A percentile compares a stretch with the other conserved stretches of the same genome.
phyloP scores from a whole-genome alignment of 306 rosid species.

The Elaeagnus macrophylla region DNA sequence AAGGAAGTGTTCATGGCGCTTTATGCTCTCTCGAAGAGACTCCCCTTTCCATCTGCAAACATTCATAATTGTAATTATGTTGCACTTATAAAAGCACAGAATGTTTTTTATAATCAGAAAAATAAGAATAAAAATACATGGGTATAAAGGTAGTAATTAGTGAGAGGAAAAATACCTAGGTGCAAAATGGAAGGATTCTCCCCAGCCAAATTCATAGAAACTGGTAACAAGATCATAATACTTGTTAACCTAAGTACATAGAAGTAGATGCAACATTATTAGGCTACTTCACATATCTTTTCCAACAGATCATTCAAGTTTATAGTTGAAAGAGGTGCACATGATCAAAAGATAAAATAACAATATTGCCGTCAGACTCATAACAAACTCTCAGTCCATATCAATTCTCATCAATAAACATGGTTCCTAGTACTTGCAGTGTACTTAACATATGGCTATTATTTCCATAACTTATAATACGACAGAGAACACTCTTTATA shows the following conservation, averaged over 20 bases:
- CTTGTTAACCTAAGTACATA: constrained; percentile 63
- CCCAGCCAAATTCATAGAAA: constrained; percentile 99
- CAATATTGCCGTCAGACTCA: neutral
- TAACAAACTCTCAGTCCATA: neutral
- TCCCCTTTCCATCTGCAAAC: constrained; percentile 72
- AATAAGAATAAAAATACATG: no score
- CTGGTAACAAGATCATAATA: constrained; percentile 90
- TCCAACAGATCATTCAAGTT: neutral
- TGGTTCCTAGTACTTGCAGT: neutral
- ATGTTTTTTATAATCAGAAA: no score
- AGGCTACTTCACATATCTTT: constrained; percentile 7
- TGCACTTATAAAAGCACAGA: neutral
- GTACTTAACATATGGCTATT: neutral
- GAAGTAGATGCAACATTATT: constrained; percentile 12
- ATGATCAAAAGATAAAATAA: neutral
- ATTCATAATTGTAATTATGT: neutral
- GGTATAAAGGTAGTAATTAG: no score
- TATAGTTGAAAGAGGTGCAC: neutral
- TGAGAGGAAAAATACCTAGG: constrained; percentile 37
- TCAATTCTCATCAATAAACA: neutral
- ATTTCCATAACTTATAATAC: neutral
- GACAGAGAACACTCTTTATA: neutral
- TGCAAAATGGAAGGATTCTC: constrained; percentile 96
- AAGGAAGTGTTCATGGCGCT: constrained; percentile 92
- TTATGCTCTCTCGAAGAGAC: constrained; percentile 87